Conservation (phyloP, 2,329 filamentous ascomycete genomes). For the Sclerotinia trifoliorum region DNA sequence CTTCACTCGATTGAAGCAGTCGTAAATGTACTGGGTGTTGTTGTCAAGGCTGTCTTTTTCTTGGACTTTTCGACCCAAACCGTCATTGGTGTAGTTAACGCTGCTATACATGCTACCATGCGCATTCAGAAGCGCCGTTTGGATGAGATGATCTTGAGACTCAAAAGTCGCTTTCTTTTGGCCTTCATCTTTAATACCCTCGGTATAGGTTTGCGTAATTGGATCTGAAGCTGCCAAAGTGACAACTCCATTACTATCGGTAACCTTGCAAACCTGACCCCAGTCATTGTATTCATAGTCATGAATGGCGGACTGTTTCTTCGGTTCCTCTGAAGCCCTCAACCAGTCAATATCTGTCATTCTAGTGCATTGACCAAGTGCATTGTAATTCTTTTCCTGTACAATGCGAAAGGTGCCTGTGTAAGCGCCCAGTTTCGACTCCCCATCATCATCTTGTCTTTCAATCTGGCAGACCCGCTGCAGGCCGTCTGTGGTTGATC, state of each 20-base stretch:
- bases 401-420: background rate
- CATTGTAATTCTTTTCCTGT: background rate
- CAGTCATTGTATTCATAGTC: background rate
- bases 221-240: background rate
- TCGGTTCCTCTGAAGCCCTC: background rate
- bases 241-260: background rate
- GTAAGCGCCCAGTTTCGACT: background rate
- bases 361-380: background rate
- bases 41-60: background rate
- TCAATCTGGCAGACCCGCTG: background rate
- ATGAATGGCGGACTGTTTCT: background rate
- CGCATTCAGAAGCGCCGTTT: background rate
- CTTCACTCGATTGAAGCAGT: background rate
- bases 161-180: background rate
- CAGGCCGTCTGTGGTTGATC: background rate
- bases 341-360: constrained; percentile 1
- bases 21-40: background rate
- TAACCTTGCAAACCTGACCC: background rate
- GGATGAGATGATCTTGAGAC: background rate
- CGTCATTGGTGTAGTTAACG: background rate
- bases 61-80: background rate
- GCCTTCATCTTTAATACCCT: background rate
- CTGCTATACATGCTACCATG: background rate
- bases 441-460: constrained; percentile 1
- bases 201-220: background rate